Base-by-base conservation (phyloP, 345 rosid genomes). In the Salix koriyanagi region DNA sequence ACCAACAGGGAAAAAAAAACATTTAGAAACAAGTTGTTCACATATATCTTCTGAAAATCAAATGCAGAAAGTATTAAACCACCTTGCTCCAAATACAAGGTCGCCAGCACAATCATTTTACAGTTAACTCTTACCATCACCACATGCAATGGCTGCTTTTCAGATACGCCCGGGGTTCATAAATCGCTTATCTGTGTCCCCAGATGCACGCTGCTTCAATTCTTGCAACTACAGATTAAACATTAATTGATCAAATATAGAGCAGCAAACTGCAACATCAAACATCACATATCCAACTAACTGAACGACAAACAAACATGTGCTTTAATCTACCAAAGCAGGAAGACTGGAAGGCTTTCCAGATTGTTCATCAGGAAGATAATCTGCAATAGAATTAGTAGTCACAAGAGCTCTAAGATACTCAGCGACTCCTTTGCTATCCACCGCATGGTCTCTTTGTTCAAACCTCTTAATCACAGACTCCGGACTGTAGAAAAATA, bases 141-240 rank as follows among this genome's bases (percentile, higher is more conserved):
- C 64, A 96, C 99, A 82, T 96, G 99, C 88, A 96, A 83, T 2
- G 98, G 98, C 70, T 91, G 99, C 89, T 85, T 96, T 84, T 92
- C 94, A 52, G 98, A 96, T 72, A 92, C 78, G 58, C 97, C 97
- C 99, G 54, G 96, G 96, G 86, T 85, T 92, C 73, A 92, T 52
- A 84, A 89, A 88, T 5, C 90, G 80, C 85, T 93, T 92, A 61
- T 91, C 97, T 46, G 75, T 62, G 79, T 91, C 85, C 46, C 92
- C 95, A 34, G 94, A 83, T 72, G 91, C 97, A 73, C 98, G 92
- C 84, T 93, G 96, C 89, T 93, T 90, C 81, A 96, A 75, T 70
- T 93, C 98, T 92, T 96, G 94, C 86, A 96, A 88, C 99, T 96
- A 75, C 84, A 83, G 68, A 76, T 60, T 75, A 77, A 84, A 69